Evolutionary conservation across 1,284 basidiomycete species (phyloP).

Genomic region (Austropuccinia psidii): DNA sequence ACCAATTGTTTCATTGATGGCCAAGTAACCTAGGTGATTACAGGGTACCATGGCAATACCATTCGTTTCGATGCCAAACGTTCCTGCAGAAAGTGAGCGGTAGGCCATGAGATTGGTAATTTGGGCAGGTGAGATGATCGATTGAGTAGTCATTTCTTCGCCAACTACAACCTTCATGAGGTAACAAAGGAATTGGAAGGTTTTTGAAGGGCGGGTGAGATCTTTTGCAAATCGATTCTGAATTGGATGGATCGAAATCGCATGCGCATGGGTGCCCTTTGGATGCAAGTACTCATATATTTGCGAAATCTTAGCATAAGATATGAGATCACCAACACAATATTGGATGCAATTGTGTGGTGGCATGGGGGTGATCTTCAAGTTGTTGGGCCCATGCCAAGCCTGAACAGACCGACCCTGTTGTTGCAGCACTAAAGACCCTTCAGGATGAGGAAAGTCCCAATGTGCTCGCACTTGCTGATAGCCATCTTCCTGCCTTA

Average conservation of each 20-base stretch:
- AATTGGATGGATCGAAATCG: not conserved
- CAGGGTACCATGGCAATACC: slow-evolving; percentile 2
- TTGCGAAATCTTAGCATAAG: too few relatives aligned
- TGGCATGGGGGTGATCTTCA: too few relatives aligned
- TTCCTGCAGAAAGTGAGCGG: not conserved
- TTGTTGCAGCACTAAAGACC: too few relatives aligned
- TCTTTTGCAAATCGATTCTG: not conserved
- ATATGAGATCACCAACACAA: too few relatives aligned
- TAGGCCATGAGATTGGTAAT: not conserved
- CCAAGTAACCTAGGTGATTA: not conserved
- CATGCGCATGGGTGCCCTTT: not conserved
- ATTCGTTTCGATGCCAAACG: not conserved
- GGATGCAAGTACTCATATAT: not conserved
- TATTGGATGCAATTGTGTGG: too few relatives aligned
- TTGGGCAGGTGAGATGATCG: not conserved
- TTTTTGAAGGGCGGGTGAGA: not conserved
- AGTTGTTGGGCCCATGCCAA: too few relatives aligned
- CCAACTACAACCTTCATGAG: not conserved
- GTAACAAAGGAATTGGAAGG: not conserved
- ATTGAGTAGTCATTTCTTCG: too few relatives aligned
- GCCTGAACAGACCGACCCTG: too few relatives aligned
- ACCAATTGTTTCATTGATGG: not conserved
- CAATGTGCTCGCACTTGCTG: too few relatives aligned
- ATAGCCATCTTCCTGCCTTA: too few relatives aligned
- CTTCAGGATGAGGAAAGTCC: too few relatives aligned